Base-by-base conservation (phyloP, 1,139 yeast species). In the Yamadazyma sp. region DNA sequence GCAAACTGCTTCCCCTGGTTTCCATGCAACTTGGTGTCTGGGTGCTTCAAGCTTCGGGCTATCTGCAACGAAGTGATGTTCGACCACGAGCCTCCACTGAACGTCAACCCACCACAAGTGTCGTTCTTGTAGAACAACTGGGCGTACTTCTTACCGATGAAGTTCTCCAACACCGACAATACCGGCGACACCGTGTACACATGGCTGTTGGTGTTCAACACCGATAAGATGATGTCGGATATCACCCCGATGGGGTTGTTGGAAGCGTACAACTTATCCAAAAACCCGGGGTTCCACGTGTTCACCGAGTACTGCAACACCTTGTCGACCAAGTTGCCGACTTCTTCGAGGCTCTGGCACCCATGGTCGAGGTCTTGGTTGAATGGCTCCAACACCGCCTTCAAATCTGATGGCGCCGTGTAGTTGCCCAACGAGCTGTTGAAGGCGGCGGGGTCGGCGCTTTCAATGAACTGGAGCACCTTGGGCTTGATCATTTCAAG, bases 51-150 rank as follows among this genome's bases (percentile, higher is more conserved):
- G 32, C 86, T 69, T 49, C 95, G 66, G 0, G 95, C 96, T 58
- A 84, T 81, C 48, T 86, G 92, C 62, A 87, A 59, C 41, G 88
- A 79, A 2, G 95, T 86, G 39, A 85, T 76, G 59, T 87, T 87
- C 14, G 95, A 85, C 81, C 91, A 87, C 4, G 92, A 83, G 0
- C 96, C 96, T 11, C 96, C 96, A 24, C 91, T 78, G 59, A 87
- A 85, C 0, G 96, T 87, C 50, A 87, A 67, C 0, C 96, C 96
- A 17, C 95, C 96, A 35, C 91, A 77, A 25, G 70, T 66, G 14
- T 59, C 55, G 34, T 59, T 50, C n/a, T 52, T 53, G 51, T 73
- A 85, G 62, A 83, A 87, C 51, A 83, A 49, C 36, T 64, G 59
- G 3, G 95, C 95, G 55, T 87, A 87, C 41, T 80, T 78, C 36